Percentiles rank a stretch among this genome's conserved stretches.
phyloP scores from a whole-genome alignment of 2,329 filamentous ascomycete species.

The Lecanicillium sp. region DNA sequence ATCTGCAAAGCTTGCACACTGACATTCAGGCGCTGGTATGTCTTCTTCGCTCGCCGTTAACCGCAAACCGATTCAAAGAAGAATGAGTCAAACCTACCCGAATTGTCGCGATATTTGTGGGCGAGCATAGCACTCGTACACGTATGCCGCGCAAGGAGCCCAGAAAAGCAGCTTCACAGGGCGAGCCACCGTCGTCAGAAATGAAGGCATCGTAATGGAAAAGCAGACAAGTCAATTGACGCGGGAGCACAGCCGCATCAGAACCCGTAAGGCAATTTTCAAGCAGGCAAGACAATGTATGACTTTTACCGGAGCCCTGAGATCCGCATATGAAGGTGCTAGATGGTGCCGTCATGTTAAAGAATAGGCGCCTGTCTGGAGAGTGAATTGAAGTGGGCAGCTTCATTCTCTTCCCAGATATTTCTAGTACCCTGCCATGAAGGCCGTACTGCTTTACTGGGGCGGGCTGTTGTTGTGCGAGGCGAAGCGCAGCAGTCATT shows the following conservation, averaged over 20 bases:
- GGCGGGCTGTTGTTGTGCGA: no score
- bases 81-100: neutral
- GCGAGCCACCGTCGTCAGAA: neutral
- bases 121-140: neutral
- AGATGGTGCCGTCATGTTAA: neutral
- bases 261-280: neutral
- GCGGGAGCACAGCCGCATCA: neutral
- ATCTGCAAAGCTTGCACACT: neutral
- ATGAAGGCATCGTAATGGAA: constrained; percentile 1
- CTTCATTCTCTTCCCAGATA: no score
- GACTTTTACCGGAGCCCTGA: constrained; percentile 3
- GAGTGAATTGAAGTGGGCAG: no score
- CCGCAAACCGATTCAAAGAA: neutral
- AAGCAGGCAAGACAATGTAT: neutral
- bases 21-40: neutral
- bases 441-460: no score
- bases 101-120: neutral
- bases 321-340: constrained; percentile 1
- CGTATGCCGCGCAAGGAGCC: neutral
- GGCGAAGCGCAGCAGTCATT: neutral
- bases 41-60: neutral
- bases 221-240: neutral
- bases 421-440: no score
- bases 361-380: no score
- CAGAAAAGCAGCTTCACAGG: neutral